Evolutionary conservation across 2,329 filamentous ascomycete genomes (phyloP).

Genomic region (Macrophomina tecta): DNA sequence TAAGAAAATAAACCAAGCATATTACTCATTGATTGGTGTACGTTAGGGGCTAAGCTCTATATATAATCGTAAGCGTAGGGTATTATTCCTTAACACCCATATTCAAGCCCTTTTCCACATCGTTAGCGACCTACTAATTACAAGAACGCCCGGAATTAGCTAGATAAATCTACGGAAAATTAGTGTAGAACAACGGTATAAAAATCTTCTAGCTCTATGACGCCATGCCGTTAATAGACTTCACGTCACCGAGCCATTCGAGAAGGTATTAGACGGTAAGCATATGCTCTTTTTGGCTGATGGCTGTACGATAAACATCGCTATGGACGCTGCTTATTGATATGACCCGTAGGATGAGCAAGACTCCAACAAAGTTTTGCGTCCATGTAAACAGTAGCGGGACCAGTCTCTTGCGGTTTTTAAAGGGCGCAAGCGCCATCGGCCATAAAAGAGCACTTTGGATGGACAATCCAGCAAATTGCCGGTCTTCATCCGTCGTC

Average conservation of each 20-base stretch:
- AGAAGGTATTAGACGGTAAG: constrained; percentile 60
- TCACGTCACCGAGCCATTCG: constrained; percentile 66
- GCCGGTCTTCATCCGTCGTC: constrained; percentile 60
- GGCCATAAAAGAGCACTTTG: constrained; percentile 66
- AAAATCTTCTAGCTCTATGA: constrained; percentile 58
- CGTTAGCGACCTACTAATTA: no score
- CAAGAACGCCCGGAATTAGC: no score
- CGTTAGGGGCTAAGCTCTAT: no score
- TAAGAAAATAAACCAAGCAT: no score
- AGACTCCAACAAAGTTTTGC: constrained; percentile 65
- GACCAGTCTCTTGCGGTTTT: constrained; percentile 63
- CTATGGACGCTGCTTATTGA: constrained; percentile 59
- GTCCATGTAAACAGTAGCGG: constrained; percentile 68
- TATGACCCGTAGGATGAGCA: constrained; percentile 63
- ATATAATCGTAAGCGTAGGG: no score
- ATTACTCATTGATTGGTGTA: no score
- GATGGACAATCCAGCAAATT: constrained; percentile 63
- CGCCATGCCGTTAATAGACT: constrained; percentile 60
- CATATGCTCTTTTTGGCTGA: constrained; percentile 55
- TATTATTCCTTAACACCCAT: no score
- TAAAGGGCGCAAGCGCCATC: constrained; percentile 62
- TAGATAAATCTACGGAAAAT: constrained; percentile 12
- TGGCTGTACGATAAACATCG: constrained; percentile 57
- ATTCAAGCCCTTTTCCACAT: no score
- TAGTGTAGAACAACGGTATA: constrained; percentile 16